A percentile compares a stretch with the other conserved stretches of the same genome.
Conservation (phyloP, 2,329 filamentous ascomycete genomes). For the Fusarium miscanthi region DNA sequence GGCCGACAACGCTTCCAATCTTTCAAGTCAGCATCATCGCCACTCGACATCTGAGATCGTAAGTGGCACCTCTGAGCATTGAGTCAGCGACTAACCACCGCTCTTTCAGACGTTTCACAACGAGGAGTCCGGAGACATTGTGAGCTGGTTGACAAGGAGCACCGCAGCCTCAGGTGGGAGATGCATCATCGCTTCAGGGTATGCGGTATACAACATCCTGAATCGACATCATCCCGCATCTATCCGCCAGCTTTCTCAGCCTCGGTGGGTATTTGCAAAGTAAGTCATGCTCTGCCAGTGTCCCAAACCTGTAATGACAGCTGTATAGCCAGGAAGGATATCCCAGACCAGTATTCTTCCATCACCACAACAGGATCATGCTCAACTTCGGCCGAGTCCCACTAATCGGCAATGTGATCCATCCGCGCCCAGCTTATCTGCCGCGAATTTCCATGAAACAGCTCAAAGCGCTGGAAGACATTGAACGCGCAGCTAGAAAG, state of each 20-base stretch:
- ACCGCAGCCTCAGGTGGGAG: slow-evolving; percentile 71
- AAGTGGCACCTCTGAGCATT: slow-evolving; percentile 23
- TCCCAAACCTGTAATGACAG: accelerated
- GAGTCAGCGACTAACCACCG: accelerated
- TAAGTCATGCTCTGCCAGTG: slow-evolving; percentile 50
- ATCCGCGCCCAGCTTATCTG: slow-evolving; percentile 61
- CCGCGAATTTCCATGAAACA: slow-evolving; percentile 62
- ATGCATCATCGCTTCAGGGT: slow-evolving; percentile 73
- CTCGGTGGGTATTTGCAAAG: slow-evolving; percentile 73
- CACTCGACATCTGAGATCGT: slow-evolving; percentile 69
- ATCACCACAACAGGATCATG: slow-evolving; percentile 60
- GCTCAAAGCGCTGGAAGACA: slow-evolving; percentile 65
- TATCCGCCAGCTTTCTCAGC: slow-evolving; percentile 69
- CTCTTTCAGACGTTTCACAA: slow-evolving; percentile 71
- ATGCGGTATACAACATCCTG: slow-evolving; percentile 76
- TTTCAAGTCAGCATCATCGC: slow-evolving; percentile 64
- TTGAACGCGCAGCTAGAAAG: slow-evolving; percentile 64
- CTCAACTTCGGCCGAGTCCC: slow-evolving; percentile 69
- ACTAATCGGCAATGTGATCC: slow-evolving; percentile 62
- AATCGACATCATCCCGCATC: slow-evolving; percentile 62
- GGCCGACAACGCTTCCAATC: slow-evolving; percentile 62
- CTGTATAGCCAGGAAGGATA: slow-evolving; percentile 35
- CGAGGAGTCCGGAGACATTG: slow-evolving; percentile 73
- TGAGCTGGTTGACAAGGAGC: slow-evolving; percentile 72
- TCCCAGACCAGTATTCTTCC: slow-evolving; percentile 66